Percentiles rank a stretch among this genome's conserved stretches.
Evolutionary conservation across 805 yeast genomes (phyloP).

Genomic region (Isabelozyma rhagii): DNA sequence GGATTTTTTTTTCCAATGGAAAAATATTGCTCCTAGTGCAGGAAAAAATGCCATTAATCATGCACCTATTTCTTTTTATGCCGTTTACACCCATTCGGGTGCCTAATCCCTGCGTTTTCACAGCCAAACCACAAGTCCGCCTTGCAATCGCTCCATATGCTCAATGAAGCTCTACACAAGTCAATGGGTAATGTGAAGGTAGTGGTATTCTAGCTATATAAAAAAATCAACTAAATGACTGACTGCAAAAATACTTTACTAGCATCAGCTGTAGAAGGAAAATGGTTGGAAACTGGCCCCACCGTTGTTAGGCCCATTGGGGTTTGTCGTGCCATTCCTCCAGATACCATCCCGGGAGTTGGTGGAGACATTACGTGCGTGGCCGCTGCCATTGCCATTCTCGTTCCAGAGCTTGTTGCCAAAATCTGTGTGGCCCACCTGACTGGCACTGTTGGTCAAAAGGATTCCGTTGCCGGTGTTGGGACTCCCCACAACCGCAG

Average conservation of each 20-base stretch:
- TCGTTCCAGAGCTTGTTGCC: not conserved
- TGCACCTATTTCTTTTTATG: not conserved
- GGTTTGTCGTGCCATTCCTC: not conserved
- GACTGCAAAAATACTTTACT: too few species aligned
- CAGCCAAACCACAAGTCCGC: too few species aligned
- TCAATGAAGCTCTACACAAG: too few species aligned
- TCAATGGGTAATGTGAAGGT: too few species aligned
- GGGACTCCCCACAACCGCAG: not conserved
- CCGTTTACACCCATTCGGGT: not conserved
- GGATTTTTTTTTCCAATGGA: not conserved
- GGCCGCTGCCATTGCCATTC: not conserved
- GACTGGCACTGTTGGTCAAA: not conserved
- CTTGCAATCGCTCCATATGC: too few species aligned
- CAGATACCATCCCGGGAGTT: not conserved
- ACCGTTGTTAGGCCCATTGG: not conserved
- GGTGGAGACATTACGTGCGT: not conserved
- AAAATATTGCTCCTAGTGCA: not conserved
- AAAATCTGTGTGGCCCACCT: not conserved
- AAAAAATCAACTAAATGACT: too few species aligned
- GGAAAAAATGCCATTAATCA: not conserved
- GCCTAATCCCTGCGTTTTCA: too few species aligned
- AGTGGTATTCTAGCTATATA: too few species aligned
- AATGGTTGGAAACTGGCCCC: not conserved
- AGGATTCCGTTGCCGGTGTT: not conserved
- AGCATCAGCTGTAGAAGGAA: not conserved